These are phyloP conservation scores for Grosmannia clavigera DNA, from an alignment of 2,329 filamentous ascomycete genomes.

Conservation along the genomic window DNA sequence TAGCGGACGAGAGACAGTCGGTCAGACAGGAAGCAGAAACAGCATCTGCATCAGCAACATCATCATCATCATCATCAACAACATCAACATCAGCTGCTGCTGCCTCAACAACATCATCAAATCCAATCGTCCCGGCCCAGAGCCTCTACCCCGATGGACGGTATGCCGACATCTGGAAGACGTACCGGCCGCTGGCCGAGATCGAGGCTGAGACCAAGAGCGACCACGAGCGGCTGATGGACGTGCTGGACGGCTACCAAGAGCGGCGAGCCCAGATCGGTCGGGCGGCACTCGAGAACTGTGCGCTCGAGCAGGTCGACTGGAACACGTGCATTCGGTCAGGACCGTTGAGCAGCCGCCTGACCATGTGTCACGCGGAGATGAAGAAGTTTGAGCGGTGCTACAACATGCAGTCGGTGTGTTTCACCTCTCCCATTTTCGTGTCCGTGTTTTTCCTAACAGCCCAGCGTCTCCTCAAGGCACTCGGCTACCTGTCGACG, in stretches of 20 bases:
- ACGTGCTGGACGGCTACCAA: conserved; percentile 76
- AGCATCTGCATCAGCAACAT: conserved; percentile 7
- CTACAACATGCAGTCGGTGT: conserved; percentile 74
- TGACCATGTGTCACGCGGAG: conserved; percentile 73
- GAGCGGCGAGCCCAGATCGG: conserved; percentile 68
- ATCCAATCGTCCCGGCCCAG: conserved; percentile 28
- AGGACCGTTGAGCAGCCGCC: conserved; percentile 52
- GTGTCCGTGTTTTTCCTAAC: not conserved
- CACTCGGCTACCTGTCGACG: conserved; percentile 70
- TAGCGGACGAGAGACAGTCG: conserved; percentile 3
- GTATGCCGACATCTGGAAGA: conserved; percentile 83
- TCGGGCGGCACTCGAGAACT: conserved; percentile 81
- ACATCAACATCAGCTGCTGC: not conserved
- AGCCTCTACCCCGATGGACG: conserved; percentile 48
- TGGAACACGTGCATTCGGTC: conserved; percentile 71
- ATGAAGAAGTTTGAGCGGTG: conserved; percentile 72
- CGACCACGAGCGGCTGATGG: conserved; percentile 67
- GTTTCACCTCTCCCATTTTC: conserved; percentile 12
- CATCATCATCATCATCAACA: conserved; percentile 6
- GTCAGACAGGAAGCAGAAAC: not conserved
- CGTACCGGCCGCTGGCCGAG: conserved; percentile 61
- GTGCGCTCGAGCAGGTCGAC: conserved; percentile 72
- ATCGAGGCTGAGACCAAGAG: conserved; percentile 58
- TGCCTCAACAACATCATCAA: not conserved
- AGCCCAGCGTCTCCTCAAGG: conserved; percentile 68